Base-by-base conservation (phyloP, 106 monocot genomes). In the Gastrodia elata region DNA sequence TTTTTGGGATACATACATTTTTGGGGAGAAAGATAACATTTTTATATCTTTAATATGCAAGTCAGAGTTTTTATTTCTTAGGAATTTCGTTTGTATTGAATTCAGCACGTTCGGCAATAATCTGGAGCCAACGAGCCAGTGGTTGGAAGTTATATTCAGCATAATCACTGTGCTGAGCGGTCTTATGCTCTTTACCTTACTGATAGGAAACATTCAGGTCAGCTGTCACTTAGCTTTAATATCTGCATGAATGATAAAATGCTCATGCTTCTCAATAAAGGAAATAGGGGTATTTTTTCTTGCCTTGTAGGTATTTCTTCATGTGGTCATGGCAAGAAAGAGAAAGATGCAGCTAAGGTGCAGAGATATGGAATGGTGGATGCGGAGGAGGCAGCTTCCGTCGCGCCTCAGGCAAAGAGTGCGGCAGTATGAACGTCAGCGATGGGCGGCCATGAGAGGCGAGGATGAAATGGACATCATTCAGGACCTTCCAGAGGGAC, bases 301-400 rank as follows among this genome's bases (percentile, higher is more conserved):
- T 38, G 2, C 14, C 22, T 13, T 69, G 24, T 71, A 95, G 94
- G 94, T 92, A 5, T 89, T 95, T 76, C 71, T 95, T 74, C 94
- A 95, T 52, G 92, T 92, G 7, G 91, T 95, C 35, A 87, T 92
- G 87, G 83, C 91, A 15, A 83, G 94, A 71, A 95, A 88, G 84
- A 75, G 92, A 37, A 87, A 87, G 83, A 87, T 95, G 91, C 94
- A 95, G 18, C 48, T 95, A 40, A 64, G 94, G 24, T 92, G 81
- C 46, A 80, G 94, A 55, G 91, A 95, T 73, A 85, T 95, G 85
- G 94, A 95, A 77, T 95, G 94, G 94, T 95, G 94, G 94, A 95
- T 95, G 94, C 83, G 83, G 71, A 72, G 94, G 80, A 83, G 94
- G 55, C 94, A 95, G 27, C 76, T 95, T 38, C 89, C 91, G 0